A percentile compares a stretch with the other conserved stretches of the same genome.
phyloP scores from a whole-genome alignment of 495 filamentous ascomycete species.

The Clavariopsis aquatica region DNA sequence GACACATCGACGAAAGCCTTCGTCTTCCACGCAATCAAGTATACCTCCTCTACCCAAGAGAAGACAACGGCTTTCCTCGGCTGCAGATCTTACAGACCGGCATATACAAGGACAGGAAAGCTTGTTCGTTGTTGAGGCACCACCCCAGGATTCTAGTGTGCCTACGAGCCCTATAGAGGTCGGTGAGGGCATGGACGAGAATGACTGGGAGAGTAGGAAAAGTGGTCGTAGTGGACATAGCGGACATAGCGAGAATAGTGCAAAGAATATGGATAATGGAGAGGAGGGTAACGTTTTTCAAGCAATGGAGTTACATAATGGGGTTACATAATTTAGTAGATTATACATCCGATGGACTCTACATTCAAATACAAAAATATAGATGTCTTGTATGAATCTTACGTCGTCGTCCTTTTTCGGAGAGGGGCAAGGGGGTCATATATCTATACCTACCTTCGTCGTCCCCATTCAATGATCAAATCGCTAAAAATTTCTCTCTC shows the following conservation, averaged over 20 bases:
- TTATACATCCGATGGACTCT: too few species aligned
- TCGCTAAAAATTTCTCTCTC: too few species aligned
- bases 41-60: conserved; percentile 1
- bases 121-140: conserved; percentile 25
- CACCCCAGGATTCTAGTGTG: conserved; percentile 11
- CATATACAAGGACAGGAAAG: not conserved
- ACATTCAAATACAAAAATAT: too few species aligned
- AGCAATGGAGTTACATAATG: not conserved
- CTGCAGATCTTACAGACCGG: not conserved
- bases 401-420: too few species aligned
- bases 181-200: not conserved
- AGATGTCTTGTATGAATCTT: too few species aligned
- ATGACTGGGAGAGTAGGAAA: not conserved
- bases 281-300: not conserved
- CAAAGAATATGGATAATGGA: not conserved
- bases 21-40: not conserved
- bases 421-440: too few species aligned
- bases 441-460: too few species aligned
- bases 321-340: not conserved
- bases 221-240: not conserved
- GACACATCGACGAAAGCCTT: not conserved
- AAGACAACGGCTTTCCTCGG: conserved; percentile 13
- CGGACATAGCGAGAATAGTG: not conserved
- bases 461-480: too few species aligned
- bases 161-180: conserved; percentile 11